Evolutionary conservation across 2,329 filamentous ascomycete species (phyloP).

Genomic region (Pezicula neosporulosa): DNA sequence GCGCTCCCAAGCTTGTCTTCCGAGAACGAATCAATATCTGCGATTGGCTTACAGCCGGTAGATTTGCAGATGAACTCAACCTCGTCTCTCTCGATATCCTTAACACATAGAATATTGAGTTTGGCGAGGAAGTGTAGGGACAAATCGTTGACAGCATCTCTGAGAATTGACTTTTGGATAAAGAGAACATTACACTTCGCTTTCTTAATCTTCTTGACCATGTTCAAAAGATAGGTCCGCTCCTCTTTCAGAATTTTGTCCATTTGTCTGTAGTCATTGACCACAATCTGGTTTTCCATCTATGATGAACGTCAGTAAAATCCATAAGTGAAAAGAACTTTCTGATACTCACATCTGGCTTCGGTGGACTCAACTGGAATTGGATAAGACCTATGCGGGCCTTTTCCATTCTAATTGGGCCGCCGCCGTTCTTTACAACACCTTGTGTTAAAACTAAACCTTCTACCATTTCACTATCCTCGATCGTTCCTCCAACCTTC

Average conservation of each 20-base stretch:
- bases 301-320: conserved; percentile 31
- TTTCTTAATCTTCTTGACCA: conserved; percentile 99
- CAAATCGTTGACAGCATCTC: conserved; percentile 96
- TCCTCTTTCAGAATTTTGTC: conserved; percentile 99
- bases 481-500: conserved; percentile 96
- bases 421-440: conserved; percentile 89
- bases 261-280: conserved; percentile 99
- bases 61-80: conserved; percentile 99
- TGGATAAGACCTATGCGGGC: conserved; percentile 95
- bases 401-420: conserved; percentile 93
- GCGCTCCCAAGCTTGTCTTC: conserved; percentile 96
- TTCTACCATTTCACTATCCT: conserved; percentile 96
- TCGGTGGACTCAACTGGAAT: conserved; percentile 96
- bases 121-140: conserved; percentile 97
- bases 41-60: conserved; percentile 97
- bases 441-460: conserved; percentile 89
- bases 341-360: conserved; percentile 71
- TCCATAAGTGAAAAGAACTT: background rate
- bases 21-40: conserved; percentile 96
- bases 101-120: conserved; percentile 90
- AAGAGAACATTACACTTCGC: conserved; percentile 98
- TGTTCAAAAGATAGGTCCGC: conserved; percentile 93
- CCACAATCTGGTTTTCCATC: conserved; percentile 99
- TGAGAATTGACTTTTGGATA: conserved; percentile 97
- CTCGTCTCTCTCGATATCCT: conserved; percentile 98